A percentile compares a stretch with the other conserved stretches of the same genome.
These are phyloP conservation scores for Fusarium anthophilum DNA, from an alignment of 2,329 filamentous ascomycete species.

Conservation along the genomic window DNA sequence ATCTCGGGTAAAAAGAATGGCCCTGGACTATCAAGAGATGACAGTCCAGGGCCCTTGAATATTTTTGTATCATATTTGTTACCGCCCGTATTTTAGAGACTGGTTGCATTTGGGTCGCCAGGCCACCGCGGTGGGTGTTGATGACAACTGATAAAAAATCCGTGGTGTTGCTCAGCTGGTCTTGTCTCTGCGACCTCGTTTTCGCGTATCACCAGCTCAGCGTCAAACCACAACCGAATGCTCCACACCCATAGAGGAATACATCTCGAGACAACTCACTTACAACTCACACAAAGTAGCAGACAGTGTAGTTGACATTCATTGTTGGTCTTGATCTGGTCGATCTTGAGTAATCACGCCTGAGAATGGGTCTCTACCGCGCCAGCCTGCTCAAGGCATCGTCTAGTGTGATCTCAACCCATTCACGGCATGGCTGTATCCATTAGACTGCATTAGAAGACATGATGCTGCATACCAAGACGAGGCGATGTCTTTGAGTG, in stretches of 20 bases:
- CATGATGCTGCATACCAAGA: constrained; percentile 12
- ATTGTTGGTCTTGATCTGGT: background rate
- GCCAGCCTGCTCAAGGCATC: constrained; percentile 32
- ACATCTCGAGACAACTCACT: background rate
- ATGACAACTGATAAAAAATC: background rate
- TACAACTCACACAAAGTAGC: constrained; percentile 4
- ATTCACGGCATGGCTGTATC: constrained; percentile 30
- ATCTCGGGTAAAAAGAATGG: background rate
- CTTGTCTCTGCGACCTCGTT: constrained; percentile 19
- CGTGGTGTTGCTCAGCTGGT: constrained; percentile 30
- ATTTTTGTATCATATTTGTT: constrained; percentile 23
- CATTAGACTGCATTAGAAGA: constrained; percentile 26
- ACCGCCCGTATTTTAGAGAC: constrained; percentile 20
- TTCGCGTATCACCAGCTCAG: constrained; percentile 19
- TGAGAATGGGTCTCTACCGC: constrained; percentile 7
- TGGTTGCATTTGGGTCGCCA: constrained; percentile 18
- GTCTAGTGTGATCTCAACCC: constrained; percentile 31
- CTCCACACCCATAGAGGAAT: constrained; percentile 14
- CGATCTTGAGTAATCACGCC: background rate
- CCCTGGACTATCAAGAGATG: constrained; percentile 15
- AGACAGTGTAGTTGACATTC: background rate
- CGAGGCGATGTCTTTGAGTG: background rate
- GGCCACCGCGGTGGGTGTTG: constrained; percentile 1
- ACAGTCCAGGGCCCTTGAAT: constrained; percentile 27
- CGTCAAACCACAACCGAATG: constrained; percentile 11